A percentile compares a stretch with the other conserved stretches of the same genome.
Conservation (phyloP, 768 basidiomycete genomes). For the Suillus tomentosus region DNA sequence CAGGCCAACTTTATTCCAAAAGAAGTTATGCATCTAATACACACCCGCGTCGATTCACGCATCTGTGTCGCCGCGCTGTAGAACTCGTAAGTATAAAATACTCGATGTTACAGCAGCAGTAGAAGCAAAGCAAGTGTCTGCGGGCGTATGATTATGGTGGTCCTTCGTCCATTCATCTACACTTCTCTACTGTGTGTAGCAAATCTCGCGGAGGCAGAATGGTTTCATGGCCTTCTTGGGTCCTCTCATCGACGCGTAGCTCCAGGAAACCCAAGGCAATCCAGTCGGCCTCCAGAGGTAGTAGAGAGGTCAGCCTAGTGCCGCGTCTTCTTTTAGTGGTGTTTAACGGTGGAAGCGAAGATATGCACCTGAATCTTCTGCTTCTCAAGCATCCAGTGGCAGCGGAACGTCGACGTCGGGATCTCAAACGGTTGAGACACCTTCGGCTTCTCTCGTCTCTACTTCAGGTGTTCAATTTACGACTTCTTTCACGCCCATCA, state of each 20-base stretch:
- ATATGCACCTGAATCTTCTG: not conserved
- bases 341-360: not conserved
- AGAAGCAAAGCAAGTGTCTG: not conserved
- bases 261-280: not conserved
- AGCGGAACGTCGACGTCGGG: not conserved
- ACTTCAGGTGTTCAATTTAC: not conserved
- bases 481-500: not conserved
- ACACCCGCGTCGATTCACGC: not conserved
- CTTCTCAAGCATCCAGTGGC: not conserved
- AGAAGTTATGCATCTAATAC: not conserved
- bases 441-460: not conserved
- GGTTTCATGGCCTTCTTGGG: not conserved
- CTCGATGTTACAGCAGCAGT: not conserved
- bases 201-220: not conserved
- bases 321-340: not conserved
- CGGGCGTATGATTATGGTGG: not conserved
- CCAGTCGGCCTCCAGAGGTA: not conserved
- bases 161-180: not conserved
- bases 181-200: conserved; percentile 2
- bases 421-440: not conserved
- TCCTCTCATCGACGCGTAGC: not conserved
- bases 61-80: not conserved
- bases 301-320: not conserved
- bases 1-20: not conserved
- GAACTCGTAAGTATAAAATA: not conserved